phyloP scores from a whole-genome alignment of 805 yeast genomes.

The Saccharomyces cerevisiae region DNA sequence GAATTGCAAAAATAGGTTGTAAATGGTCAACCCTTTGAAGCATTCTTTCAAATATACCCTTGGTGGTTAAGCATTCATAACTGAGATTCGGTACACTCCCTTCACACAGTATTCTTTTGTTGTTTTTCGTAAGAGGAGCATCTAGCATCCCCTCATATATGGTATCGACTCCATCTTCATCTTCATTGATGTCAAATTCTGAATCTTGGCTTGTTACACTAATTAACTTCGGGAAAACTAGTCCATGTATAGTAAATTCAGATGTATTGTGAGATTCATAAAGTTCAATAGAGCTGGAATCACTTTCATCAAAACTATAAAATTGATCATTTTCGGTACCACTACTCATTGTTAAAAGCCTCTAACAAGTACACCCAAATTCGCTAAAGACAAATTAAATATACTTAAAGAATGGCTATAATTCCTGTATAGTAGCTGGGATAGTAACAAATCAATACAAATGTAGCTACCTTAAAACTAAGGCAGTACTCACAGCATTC shows the following conservation, averaged over 20 bases:
- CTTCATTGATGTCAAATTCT: conserved; percentile 21
- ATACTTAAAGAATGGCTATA: background rate
- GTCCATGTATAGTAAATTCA: background rate
- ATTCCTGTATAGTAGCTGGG: background rate
- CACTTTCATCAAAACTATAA: conserved; percentile 5
- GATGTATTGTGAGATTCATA: conserved; percentile 2
- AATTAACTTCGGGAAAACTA: background rate
- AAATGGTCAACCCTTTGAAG: conserved; percentile 20
- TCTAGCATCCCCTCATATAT: conserved; percentile 15
- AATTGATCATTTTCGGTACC: conserved; percentile 1
- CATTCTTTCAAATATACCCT: conserved; percentile 27
- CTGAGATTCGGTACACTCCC: conserved; percentile 19
- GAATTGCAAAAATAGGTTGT: conserved; percentile 24
- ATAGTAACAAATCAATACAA: background rate
- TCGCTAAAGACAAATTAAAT: background rate
- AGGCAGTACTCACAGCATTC: background rate
- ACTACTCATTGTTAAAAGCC: background rate
- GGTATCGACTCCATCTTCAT: conserved; percentile 15
- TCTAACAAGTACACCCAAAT: background rate
- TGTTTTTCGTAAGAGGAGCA: conserved; percentile 7
- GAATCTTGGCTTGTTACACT: conserved; percentile 12
- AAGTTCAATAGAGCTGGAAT: conserved; percentile 2
- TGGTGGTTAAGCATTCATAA: conserved; percentile 29
- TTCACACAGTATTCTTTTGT: conserved; percentile 12
- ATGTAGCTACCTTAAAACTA: background rate